Conservation (phyloP, 2,329 filamentous ascomycete genomes). For the Leptographium flavum region DNA sequence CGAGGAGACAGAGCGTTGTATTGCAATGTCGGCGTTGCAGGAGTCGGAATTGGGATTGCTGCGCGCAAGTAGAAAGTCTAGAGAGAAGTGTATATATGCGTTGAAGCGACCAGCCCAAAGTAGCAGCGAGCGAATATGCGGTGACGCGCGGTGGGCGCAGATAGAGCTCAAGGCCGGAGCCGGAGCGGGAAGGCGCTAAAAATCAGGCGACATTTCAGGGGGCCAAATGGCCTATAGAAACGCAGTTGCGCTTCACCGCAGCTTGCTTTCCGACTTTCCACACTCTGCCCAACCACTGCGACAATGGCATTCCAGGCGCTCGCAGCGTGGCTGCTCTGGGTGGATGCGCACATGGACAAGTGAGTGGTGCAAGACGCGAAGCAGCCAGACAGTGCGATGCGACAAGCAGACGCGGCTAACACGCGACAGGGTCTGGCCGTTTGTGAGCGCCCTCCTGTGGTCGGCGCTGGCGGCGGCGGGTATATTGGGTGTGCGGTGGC, state of each 20-base stretch:
- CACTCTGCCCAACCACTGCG: too few species aligned
- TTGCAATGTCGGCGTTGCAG: background rate
- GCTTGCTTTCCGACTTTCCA: background rate
- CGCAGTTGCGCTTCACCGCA: background rate
- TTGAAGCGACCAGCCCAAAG: too few species aligned
- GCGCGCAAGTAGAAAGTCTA: background rate
- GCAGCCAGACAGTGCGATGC: too few species aligned
- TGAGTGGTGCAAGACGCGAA: too few species aligned
- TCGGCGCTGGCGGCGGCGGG: constrained; percentile 1
- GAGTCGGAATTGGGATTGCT: background rate
- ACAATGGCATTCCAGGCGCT: constrained; percentile 2
- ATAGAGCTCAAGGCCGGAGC: too few species aligned
- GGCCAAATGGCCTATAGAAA: too few species aligned
- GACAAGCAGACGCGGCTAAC: too few species aligned
- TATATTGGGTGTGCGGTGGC: constrained; percentile 11
- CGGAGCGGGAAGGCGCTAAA: background rate
- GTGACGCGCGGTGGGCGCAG: background rate
- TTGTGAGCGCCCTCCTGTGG: constrained; percentile 5
- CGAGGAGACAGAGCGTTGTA: background rate
- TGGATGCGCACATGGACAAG: background rate
- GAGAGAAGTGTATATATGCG: background rate
- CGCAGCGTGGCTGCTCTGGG: constrained; percentile 1
- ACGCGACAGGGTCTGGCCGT: background rate
- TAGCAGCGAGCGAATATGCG: too few species aligned
- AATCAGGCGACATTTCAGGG: background rate